Base-by-base conservation (phyloP, 371 early-diverging fungal species). In the Rhizopus sp. region DNA sequence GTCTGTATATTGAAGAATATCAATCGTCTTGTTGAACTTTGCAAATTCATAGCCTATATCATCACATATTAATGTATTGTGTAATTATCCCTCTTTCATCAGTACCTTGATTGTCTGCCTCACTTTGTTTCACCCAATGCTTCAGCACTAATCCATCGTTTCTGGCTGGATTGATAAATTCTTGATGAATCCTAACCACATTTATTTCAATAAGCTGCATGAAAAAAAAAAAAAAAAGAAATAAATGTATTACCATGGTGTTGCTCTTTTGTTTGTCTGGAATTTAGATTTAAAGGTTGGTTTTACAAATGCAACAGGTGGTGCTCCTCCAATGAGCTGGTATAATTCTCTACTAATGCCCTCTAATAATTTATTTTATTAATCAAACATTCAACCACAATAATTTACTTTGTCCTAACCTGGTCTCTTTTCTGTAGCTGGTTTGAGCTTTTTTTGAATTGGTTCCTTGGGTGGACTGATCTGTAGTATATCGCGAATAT, bases 131-230 rank as follows among this genome's bases (percentile, higher is more conserved):
- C 35, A 83, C 71, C 94, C 95, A 94, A 57, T 93, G 93, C 31
- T 84, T 72, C 34, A 94, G 64, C 5, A 69, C 70, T 46, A 94
- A 60, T 33, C 82, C 83, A 65, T 93, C 95, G 7, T 62, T 74
- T 63, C 93, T 82, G 5, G 90, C 93, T 37, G 90, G 88, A 68
- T 92, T 92, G 7, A 77, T 79, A 65, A 94, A 93, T 1, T 84
- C 69, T n/a, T 80, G 81, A 70, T 80, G 82, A 8, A 74, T 74
- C 93, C 94, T 89, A 51, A 50, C 8, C 30, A 12, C 17, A 44
- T 15, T 42, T 44, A 23, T 23, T 23, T 23, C 23, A 17, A 35
- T 6, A 38, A 42, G 35, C 31, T 44, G n/a, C 50, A 45, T 42
- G 8, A 55, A 29, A n/a, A n/a, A n/a, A n/a, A n/a, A n/a, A n/a